Base-by-base conservation (phyloP, 2,329 filamentous ascomycete genomes). In the Thyridium curvatum region DNA sequence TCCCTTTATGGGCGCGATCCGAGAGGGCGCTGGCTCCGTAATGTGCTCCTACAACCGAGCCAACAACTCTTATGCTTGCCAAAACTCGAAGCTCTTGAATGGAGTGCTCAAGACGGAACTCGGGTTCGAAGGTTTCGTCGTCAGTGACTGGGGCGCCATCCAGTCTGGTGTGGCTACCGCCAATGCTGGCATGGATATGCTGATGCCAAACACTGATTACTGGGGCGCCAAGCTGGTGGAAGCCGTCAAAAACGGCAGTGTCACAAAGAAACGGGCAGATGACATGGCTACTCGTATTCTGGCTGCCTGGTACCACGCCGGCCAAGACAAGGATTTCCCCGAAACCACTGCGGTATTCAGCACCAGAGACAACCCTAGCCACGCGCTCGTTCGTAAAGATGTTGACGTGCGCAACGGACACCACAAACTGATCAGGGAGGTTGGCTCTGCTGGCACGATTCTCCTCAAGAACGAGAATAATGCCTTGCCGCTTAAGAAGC, bases 251-350 rank as follows among this genome's bases (percentile, higher is more conserved):
- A 93, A 93, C 50, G 85, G 86, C 4, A 86, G 83, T 1, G 66
- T 94, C 8, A 75, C 76, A 1, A 77, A 82, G 47, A 79, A 72
- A 54, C 73, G 87, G 18, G 54, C 94, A 2, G 81, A 85, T 39
- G 87, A 94, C 57, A 91, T 91, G 79, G 84, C 77, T 1, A 83
- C 81, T 9, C 79, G 88, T 45, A 68, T 78, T 33, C 69, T 79
- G 2, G 61, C 61, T 9, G 52, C 60, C 1, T 67, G 59, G 59
- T 60, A 61, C 41, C 58, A 63, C 29, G 52, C 66, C 17, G 54
- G 52, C 1, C 50, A 53, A 17, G 42, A 47, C n/a, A 40, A 41
- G 15, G 34, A 8, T 7, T 54, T 44, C 30, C 48, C 61, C 52
- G 32, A 38, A 4, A 38, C 39, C 2, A 28, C 38, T 12, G 35